phyloP scores from a whole-genome alignment of 1,284 basidiomycete genomes.

The Moesziomyces sp. region DNA sequence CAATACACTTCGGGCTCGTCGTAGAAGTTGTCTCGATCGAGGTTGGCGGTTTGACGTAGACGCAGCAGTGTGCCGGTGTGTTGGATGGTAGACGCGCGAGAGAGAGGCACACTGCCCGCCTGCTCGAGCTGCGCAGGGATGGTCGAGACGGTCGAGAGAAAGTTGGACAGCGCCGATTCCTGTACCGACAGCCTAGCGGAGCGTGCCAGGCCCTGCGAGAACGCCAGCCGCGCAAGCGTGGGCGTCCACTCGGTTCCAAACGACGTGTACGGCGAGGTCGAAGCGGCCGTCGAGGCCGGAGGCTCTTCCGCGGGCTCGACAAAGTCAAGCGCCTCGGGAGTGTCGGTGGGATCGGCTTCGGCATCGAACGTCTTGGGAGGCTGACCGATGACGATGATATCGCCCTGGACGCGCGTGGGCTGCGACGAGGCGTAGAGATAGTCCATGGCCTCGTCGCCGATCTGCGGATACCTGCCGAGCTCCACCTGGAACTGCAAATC shows the following conservation, averaged over 20 bases:
- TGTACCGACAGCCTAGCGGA: constrained; percentile 64
- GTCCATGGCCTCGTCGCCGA: constrained; percentile 66
- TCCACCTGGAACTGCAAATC: constrained; percentile 46
- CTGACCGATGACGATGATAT: constrained; percentile 63
- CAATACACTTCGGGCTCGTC: constrained; percentile 67
- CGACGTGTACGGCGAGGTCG: constrained; percentile 12
- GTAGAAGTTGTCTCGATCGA: constrained; percentile 63
- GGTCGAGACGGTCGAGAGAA: constrained; percentile 48
- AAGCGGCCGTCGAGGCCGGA: neutral
- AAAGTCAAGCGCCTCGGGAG: neutral
- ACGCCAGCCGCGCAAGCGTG: constrained; percentile 59
- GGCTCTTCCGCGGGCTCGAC: constrained; percentile 1
- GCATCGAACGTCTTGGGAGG: constrained; percentile 44
- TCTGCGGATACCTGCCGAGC: constrained; percentile 39
- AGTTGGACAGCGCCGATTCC: constrained; percentile 54
- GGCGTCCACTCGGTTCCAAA: constrained; percentile 56
- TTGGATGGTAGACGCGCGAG: constrained; percentile 59
- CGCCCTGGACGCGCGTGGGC: constrained; percentile 61
- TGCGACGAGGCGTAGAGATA: constrained; percentile 55
- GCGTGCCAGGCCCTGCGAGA: constrained; percentile 64
- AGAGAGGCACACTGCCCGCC: constrained; percentile 59
- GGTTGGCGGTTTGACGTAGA: constrained; percentile 59
- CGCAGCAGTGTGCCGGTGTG: constrained; percentile 63
- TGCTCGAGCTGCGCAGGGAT: constrained; percentile 56
- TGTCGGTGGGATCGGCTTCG: constrained; percentile 9